These are phyloP conservation scores for Plantago coronopus DNA, from an alignment of 305 asterid species.

Conservation along the genomic window DNA sequence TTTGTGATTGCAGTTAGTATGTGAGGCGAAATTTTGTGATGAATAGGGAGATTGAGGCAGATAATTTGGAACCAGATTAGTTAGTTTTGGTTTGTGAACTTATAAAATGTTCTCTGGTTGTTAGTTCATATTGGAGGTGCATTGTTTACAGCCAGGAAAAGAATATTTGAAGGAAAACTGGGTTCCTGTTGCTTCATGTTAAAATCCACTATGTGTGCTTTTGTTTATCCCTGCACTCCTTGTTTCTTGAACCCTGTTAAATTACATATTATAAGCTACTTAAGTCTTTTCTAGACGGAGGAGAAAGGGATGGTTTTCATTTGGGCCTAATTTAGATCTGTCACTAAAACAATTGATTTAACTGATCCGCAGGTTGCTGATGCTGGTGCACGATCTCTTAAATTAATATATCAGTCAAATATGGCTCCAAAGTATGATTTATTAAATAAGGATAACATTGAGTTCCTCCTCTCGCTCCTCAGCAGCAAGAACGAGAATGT, in stretches of 20 bases:
- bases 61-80: too few species aligned
- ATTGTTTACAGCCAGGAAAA: too few species aligned
- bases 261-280: not conserved
- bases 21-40: too few species aligned
- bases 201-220: not conserved
- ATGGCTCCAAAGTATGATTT: conserved; percentile 81
- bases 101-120: too few species aligned
- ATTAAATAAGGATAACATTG: conserved; percentile 59
- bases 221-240: not conserved
- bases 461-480: conserved; percentile 63
- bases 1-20: too few species aligned
- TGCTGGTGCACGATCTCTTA: conserved; percentile 93
- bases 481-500: conserved; percentile 79
- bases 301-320: not conserved
- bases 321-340: conserved; percentile 3
- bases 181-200: too few species aligned
- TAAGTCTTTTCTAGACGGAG: not conserved
- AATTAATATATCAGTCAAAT: conserved; percentile 84
- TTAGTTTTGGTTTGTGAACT: too few species aligned
- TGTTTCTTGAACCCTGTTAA: not conserved
- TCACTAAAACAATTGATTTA: conserved; percentile 11
- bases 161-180: too few species aligned
- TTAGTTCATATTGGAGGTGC: too few species aligned
- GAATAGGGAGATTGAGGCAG: too few species aligned
- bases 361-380: conserved; percentile 70